Percentiles rank a stretch among this genome's conserved stretches.
Conservation (phyloP, 306 rosid genomes). For the Quercus alba region DNA sequence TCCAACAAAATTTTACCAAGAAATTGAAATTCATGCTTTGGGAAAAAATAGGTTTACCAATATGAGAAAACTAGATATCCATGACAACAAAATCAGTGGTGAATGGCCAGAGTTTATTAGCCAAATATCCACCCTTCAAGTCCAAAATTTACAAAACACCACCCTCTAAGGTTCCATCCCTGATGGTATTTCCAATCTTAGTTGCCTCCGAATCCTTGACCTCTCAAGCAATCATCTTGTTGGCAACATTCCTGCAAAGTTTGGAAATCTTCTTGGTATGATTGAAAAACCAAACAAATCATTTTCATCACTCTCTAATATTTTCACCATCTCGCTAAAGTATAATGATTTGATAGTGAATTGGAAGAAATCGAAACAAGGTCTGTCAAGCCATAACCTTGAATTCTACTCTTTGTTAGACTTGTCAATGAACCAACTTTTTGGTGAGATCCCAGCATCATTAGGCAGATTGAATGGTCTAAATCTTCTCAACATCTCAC, state of each 20-base stretch:
- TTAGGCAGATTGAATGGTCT: conserved; percentile 17
- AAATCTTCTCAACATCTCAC: conserved; percentile 28
- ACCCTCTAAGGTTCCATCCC: too few species aligned
- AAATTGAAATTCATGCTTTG: conserved; percentile 6
- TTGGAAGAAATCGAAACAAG: conserved; percentile 22
- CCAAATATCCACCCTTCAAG: background rate
- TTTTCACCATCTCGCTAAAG: too few species aligned
- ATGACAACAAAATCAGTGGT: conserved; percentile 12
- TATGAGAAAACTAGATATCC: conserved; percentile 20
- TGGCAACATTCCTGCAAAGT: background rate
- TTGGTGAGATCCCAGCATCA: conserved; percentile 13
- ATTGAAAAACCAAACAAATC: background rate
- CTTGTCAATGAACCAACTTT: conserved; percentile 17
- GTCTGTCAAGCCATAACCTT: conserved; percentile 12
- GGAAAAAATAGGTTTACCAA: background rate
- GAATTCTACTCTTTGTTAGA: conserved; percentile 19
- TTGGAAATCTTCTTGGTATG: conserved; percentile 23
- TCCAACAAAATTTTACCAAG: conserved; percentile 18
- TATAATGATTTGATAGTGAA: conserved; percentile 20
- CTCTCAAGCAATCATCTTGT: conserved; percentile 19
- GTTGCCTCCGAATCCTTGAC: conserved; percentile 15
- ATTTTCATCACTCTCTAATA: too few species aligned
- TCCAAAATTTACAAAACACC: too few species aligned
- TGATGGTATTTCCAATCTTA: background rate
- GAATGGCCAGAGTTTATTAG: too few species aligned